These are phyloP conservation scores for Globisporangium camurandrum DNA, from an alignment of 352 stramenopile species.

Conservation along the genomic window DNA sequence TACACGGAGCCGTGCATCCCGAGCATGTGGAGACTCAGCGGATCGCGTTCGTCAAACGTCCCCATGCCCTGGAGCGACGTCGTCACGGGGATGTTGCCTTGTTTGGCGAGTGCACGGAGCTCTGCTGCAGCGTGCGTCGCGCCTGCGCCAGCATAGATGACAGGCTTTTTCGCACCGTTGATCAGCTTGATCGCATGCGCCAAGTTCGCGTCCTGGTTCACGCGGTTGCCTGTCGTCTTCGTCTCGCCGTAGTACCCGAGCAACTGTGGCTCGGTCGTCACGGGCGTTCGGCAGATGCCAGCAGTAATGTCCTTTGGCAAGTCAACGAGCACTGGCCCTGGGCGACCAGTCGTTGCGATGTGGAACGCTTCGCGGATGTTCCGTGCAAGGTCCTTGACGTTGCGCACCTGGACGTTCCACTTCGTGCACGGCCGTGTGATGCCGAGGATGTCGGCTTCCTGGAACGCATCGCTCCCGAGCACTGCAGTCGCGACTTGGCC, in stretches of 20 bases:
- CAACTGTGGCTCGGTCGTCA: conserved; percentile 68
- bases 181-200: conserved; percentile 80
- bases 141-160: conserved; percentile 94
- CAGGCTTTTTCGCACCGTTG: conserved; percentile 91
- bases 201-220: conserved; percentile 75
- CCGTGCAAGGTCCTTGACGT: conserved; percentile 91
- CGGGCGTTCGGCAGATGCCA: conserved; percentile 60
- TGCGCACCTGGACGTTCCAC: conserved; percentile 95
- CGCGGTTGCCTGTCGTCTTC: conserved; percentile 73
- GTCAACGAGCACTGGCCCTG: conserved; percentile 93
- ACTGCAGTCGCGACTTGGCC: conserved; percentile 91
- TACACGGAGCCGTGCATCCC: conserved; percentile 96
- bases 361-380: conserved; percentile 96
- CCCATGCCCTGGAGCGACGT: conserved; percentile 93
- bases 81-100: conserved; percentile 93
- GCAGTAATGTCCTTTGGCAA: conserved; percentile 94
- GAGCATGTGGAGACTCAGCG: conserved; percentile 94
- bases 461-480: conserved; percentile 90
- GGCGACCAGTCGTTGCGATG: conserved; percentile 90
- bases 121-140: conserved; percentile 84
- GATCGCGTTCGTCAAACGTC: conserved; percentile 90
- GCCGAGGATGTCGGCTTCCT: conserved; percentile 81
- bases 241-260: conserved; percentile 83
- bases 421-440: conserved; percentile 91
- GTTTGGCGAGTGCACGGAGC: conserved; percentile 86